These are phyloP conservation scores for Globisporangium polare DNA, from an alignment of 352 stramenopile genomes.

Conservation along the genomic window DNA sequence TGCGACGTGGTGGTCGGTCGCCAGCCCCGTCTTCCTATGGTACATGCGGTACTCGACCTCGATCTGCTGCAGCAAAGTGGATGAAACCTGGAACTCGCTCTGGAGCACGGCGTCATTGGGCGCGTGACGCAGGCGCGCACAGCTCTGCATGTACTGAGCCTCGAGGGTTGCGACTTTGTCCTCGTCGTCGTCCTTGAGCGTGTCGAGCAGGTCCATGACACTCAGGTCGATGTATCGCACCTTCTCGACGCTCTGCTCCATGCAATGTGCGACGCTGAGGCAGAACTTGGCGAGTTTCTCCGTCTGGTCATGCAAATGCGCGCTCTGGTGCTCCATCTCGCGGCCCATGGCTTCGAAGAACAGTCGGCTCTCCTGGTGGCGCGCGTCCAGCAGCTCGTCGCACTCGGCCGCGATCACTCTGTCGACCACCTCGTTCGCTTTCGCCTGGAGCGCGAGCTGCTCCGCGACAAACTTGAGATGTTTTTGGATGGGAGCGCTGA, in stretches of 20 bases:
- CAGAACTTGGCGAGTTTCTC: constrained; percentile 70
- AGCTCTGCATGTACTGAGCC: constrained; percentile 35
- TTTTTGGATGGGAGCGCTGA: constrained; percentile 42
- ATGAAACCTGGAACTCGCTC: constrained; percentile 45
- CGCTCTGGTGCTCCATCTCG: constrained; percentile 52
- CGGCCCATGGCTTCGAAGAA: constrained; percentile 61
- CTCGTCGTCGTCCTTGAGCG: constrained; percentile 73
- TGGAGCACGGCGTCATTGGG: constrained; percentile 58
- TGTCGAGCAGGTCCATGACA: constrained; percentile 68
- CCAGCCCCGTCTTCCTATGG: constrained; percentile 37
- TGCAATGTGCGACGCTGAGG: constrained; percentile 34
- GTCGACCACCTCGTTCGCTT: constrained; percentile 76
- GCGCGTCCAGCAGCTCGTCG: constrained; percentile 36
- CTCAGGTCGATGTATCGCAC: constrained; percentile 66
- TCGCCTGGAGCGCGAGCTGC: constrained; percentile 54
- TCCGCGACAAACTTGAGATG: constrained; percentile 43
- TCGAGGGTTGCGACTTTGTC: constrained; percentile 45
- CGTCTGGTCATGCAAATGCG: constrained; percentile 44
- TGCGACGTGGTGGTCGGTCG: constrained; percentile 49
- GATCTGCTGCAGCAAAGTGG: constrained; percentile 55
- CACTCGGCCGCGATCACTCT: constrained; percentile 45
- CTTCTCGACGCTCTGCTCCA: constrained; percentile 55
- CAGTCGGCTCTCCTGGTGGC: constrained; percentile 42
- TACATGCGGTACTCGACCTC: constrained; percentile 80
- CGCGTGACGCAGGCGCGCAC: constrained; percentile 64